phyloP scores from a whole-genome alignment of 2,329 filamentous ascomycete species.

The Colletotrichum falcatum region DNA sequence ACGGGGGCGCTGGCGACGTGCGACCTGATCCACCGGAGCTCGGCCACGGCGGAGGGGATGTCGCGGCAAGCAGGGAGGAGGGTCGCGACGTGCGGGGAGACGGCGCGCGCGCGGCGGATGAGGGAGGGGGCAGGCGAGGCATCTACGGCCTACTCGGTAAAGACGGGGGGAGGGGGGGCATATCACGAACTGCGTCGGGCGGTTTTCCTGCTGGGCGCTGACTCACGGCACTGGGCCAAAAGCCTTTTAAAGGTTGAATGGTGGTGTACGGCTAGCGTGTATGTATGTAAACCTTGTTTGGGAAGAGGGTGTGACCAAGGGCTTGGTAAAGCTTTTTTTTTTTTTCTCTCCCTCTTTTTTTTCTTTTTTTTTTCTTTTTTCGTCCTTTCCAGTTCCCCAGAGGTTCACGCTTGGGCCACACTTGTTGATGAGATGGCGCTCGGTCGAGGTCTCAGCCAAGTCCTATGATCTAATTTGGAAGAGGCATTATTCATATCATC shows the following conservation, averaged over 20 bases:
- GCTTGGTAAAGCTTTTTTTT: not conserved
- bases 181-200: not conserved
- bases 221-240: conserved; percentile 13
- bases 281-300: conserved; percentile 12
- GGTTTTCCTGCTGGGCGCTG: not conserved
- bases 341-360: no score
- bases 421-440: not conserved
- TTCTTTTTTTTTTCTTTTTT: no score
- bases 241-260: not conserved
- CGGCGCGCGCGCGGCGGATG: conserved; percentile 63
- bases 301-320: not conserved
- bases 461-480: not conserved
- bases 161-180: not conserved
- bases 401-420: conserved; percentile 33
- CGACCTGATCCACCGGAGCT: conserved; percentile 79
- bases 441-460: not conserved
- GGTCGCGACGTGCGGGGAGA: conserved; percentile 67
- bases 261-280: not conserved
- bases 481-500: not conserved
- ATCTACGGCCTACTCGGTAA: no score
- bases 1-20: conserved; percentile 58
- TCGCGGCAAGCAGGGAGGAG: conserved; percentile 75
- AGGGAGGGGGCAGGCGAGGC: conserved; percentile 72
- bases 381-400: not conserved
- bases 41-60: conserved; percentile 72